phyloP scores from a whole-genome alignment of 164 flowering plant genomes.

The Paratinospora sagittata region DNA sequence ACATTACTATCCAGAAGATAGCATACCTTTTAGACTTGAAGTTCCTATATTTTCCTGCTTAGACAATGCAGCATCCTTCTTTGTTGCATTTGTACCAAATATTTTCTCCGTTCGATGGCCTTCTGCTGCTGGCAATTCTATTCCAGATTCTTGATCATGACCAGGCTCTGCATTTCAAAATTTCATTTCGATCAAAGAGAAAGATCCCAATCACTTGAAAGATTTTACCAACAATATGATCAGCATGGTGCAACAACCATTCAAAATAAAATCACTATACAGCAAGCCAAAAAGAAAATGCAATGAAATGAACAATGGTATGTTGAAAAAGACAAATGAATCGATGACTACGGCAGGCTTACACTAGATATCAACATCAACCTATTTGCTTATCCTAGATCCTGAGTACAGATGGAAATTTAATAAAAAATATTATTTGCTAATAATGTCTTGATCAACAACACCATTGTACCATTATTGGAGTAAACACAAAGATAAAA shows the following conservation, averaged over 20 bases:
- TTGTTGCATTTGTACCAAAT: conserved; percentile 16
- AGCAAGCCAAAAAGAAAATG: background rate
- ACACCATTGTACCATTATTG: background rate
- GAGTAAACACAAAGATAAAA: background rate
- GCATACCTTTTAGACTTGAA: conserved; percentile 20
- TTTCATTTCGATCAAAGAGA: background rate
- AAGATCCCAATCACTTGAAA: background rate
- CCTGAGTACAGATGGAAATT: too few relatives aligned
- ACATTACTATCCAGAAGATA: background rate
- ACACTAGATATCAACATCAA: background rate
- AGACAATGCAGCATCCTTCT: conserved; percentile 8
- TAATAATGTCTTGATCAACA: background rate
- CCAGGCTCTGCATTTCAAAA: conserved; percentile 17
- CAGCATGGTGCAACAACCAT: background rate
- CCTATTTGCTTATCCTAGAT: background rate
- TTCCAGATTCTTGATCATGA: conserved; percentile 19
- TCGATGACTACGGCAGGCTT: too few relatives aligned
- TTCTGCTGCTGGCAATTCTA: conserved; percentile 17
- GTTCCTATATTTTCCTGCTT: conserved; percentile 14
- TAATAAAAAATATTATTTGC: background rate
- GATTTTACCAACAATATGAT: background rate
- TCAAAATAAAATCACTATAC: background rate
- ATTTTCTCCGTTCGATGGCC: conserved; percentile 13
- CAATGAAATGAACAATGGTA: background rate
- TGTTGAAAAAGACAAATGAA: too few relatives aligned